Base-by-base conservation (phyloP, 1,139 yeast genomes). In the Geotrichum fermentans region DNA sequence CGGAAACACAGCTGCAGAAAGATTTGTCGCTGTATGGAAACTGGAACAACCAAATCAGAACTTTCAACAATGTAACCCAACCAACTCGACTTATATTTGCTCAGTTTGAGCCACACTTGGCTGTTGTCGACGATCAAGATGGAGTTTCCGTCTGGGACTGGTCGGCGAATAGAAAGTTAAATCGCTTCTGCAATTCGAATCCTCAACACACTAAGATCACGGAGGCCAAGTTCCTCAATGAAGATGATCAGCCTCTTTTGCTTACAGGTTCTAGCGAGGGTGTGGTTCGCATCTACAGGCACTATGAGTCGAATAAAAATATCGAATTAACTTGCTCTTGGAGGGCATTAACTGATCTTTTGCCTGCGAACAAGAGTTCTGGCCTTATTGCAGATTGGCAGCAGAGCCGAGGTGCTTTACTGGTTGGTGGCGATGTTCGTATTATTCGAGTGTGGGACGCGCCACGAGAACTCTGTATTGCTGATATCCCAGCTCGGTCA, bases 361-460 rank as follows among this genome's bases (percentile, higher is more conserved):
- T 88, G 29, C 84, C 96, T 5, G 62, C 62, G 11, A 60, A 61
- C 0, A 85, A 92, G 17, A 79, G 92, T 47, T 80, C 89, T 18
- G 96, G 97, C 2, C 72, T 94, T 47, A 77, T 89, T 33, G 80
- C 92, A 4, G 97, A 92, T 60, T 92, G 99, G 98, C 97, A 90
- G 62, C 99, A 92, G 64, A 83, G 94, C 43, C 73, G 97, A 55
- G 99, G 99, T 0, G 80, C 96, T 1, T 70, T 92, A 40, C 70
- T 92, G 48, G 96, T 88, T 1, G 90, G 96, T 47, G 99, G 99
- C 43, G 98, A 92, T 70, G 96, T 88, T 10, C 87, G 90, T 57
- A 82, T 89, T 28, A 88, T 92, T 47, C 73, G 96, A 53, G 75
- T 90, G 1, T 92, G 98, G 98, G 98, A 92, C 69, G 97, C 97